Evolutionary conservation across 192 early-diverging fungal genomes (phyloP), one percentile per base, ranked within the genome.

Genomic region (Backusella circina): DNA sequence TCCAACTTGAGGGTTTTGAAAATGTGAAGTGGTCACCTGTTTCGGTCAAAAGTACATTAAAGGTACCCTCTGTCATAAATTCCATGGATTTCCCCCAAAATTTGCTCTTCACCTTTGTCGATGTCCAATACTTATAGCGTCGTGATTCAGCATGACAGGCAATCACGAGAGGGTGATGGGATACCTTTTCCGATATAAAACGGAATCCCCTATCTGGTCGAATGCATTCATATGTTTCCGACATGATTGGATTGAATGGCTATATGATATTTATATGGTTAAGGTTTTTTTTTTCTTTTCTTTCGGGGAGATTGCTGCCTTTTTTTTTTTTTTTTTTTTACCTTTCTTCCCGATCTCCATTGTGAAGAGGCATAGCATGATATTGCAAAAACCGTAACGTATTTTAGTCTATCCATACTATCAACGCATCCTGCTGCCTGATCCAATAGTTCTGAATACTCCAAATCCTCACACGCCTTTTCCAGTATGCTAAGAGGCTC

Each of bases 231-330:
- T 95, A 99, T 1, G 98, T 99, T 82, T 99, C 98, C 69, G 95
- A 96, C 75, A 96, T 87, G n/a, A 99, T 86, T 37, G 98, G 98
- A 82, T 99, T 99, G 80, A 96, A 99, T 31, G 97, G 97, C 84
- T 74, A 57, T 37, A 5, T 9, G n/a, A n/a, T 50, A 21, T 51
- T n/a, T n/a, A n/a, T n/a, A n/a, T n/a, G n/a, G n/a, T n/a, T n/a
- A n/a, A n/a, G n/a, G n/a, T n/a, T n/a, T n/a, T n/a, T n/a, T n/a
- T n/a, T n/a, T n/a, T n/a, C n/a, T n/a, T n/a, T n/a, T n/a, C n/a
- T n/a, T n/a, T n/a, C n/a, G 15, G 16, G 9, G 9, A 26, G 21
- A 61, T 13, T 61, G 10, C 26, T 28, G 26, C 9, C n/a, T 21
- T 41, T 26, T 23, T 70, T 26, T 36, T 70, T 12, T 41, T 12